A percentile compares a stretch with the other conserved stretches of the same genome.
Conservation (phyloP, 768 basidiomycete species). For the Lyophyllum atratum region DNA sequence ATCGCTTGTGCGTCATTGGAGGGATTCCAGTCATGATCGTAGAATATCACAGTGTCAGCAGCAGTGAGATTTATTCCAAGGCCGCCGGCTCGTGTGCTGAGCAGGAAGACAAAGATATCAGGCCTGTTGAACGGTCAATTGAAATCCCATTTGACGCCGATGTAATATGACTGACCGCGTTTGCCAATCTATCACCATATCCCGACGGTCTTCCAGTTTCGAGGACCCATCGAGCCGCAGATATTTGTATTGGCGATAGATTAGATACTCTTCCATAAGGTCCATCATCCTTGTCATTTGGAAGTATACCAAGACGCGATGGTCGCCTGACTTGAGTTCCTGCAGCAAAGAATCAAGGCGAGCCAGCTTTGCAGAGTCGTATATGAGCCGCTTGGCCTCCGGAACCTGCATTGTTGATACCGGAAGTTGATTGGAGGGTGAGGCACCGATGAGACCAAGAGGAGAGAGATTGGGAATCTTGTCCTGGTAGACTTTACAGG, state of each 20-base stretch:
- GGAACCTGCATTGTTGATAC: slow-evolving; percentile 88
- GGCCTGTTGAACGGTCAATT: slow-evolving; percentile 46
- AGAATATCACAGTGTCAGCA: slow-evolving; percentile 94
- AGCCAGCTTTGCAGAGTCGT: slow-evolving; percentile 95
- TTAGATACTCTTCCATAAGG: slow-evolving; percentile 97
- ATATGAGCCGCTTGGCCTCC: slow-evolving; percentile 91
- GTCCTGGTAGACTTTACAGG: slow-evolving; percentile 46
- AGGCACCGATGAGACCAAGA: slow-evolving; percentile 65
- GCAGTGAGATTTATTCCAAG: slow-evolving; percentile 96
- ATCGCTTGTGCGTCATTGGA: slow-evolving; percentile 98
- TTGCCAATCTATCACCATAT: slow-evolving; percentile 99
- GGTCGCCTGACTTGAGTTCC: slow-evolving; percentile 90
- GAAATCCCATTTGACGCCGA: background rate
- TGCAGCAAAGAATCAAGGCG: slow-evolving; percentile 86
- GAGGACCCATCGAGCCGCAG: slow-evolving; percentile 91
- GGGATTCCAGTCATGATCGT: slow-evolving; percentile 96
- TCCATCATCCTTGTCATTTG: slow-evolving; percentile 99
- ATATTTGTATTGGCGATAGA: slow-evolving; percentile 96
- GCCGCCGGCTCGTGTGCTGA: slow-evolving; percentile 95
- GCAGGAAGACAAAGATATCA: slow-evolving; percentile 86
- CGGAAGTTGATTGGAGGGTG: slow-evolving; percentile 76
- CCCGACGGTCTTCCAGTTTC: slow-evolving; percentile 92
- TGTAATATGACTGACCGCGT: slow-evolving; percentile 64
- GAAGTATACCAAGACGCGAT: slow-evolving; percentile 95
- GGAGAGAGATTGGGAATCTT: slow-evolving; percentile 63